A percentile compares a stretch with the other conserved stretches of the same genome.
phyloP scores from a whole-genome alignment of 805 yeast genomes.

The Candida succiphila region DNA sequence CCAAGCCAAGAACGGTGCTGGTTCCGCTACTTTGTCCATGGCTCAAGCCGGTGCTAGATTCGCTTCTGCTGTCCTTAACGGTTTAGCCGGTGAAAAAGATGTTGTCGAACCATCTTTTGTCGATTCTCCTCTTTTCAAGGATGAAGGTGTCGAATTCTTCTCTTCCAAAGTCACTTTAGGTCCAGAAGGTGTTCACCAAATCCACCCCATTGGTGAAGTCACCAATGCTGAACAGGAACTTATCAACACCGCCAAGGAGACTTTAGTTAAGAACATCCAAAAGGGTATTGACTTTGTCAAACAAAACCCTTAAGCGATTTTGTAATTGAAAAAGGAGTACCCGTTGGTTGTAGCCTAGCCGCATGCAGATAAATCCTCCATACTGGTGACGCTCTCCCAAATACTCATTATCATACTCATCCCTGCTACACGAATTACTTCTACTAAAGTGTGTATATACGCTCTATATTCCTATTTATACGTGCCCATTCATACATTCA shows the following conservation, averaged over 20 bases:
- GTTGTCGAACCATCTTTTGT: conserved; percentile 46
- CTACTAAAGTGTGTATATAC: too few species aligned
- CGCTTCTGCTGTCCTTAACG: conserved; percentile 56
- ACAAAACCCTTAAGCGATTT: conserved; percentile 54
- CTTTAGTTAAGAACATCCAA: conserved; percentile 80
- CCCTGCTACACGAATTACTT: too few species aligned
- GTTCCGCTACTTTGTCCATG: conserved; percentile 81
- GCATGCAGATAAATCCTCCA: too few species aligned
- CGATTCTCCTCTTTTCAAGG: conserved; percentile 72
- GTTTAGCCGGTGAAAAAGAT: conserved; percentile 33
- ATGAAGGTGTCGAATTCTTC: conserved; percentile 93
- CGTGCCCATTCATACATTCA: too few species aligned
- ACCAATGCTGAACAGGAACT: conserved; percentile 76
- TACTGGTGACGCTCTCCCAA: too few species aligned
- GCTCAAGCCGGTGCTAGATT: conserved; percentile 78
- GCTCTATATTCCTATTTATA: too few species aligned
- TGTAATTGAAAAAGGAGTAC: too few species aligned
- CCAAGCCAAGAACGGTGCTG: conserved; percentile 76
- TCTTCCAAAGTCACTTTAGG: conserved; percentile 93
- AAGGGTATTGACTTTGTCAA: conserved; percentile 88
- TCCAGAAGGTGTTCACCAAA: conserved; percentile 74
- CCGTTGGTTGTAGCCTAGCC: too few species aligned
- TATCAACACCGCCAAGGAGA: conserved; percentile 76
- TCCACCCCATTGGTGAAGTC: conserved; percentile 70
- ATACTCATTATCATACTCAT: too few species aligned